Base-by-base conservation (phyloP, 306 rosid genomes). In the Dalbergia oliveri region DNA sequence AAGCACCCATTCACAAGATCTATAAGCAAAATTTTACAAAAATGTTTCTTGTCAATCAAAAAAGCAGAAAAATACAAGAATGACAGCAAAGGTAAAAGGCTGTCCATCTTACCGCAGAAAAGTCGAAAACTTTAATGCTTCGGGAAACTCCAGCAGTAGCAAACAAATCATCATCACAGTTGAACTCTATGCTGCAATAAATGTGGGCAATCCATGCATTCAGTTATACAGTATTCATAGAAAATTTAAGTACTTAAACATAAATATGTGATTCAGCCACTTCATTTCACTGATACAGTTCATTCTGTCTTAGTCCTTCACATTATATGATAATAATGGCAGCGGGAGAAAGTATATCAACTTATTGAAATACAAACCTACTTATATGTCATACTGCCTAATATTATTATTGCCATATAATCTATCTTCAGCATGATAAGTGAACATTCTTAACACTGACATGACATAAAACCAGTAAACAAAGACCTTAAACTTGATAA, bases 131-230 rank as follows among this genome's bases (percentile, higher is more conserved):
- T 82, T 93, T 95, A 84, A 95, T 95, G 80, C 99, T 86, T 80
- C 97, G 89, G 4, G 99, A 95, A 84, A 95, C 99, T 84, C 99
- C 99, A 74, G 99, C 99, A 56, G 97, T 95, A 61, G 97, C 98
- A 85, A 95, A 95, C 69, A 93, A 85, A 81, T 95, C 97, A 79
- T 93, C 97, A 72, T 95, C 98, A 3, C 98, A 85, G 73, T 93
- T 94, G 85, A 95, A 95, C 91, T 95, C 99, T 75, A 95, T 95
- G 93, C 99, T 95, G 92, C 87, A 90, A 86, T 66, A 76, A 66
- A 79, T 50, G 76, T 19, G 39, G 69, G n/a, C 66, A 82, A 88
- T 64, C 81, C 43, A 71, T 50, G 64, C 73, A 84, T 76, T 69
- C 69, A 66, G 71, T 37, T 62, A 73, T 47, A 23, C 13, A 18